A percentile compares a stretch with the other conserved stretches of the same genome.
Evolutionary conservation across 2,329 filamentous ascomycete species (phyloP).

Genomic region (Cercospora sp.): DNA sequence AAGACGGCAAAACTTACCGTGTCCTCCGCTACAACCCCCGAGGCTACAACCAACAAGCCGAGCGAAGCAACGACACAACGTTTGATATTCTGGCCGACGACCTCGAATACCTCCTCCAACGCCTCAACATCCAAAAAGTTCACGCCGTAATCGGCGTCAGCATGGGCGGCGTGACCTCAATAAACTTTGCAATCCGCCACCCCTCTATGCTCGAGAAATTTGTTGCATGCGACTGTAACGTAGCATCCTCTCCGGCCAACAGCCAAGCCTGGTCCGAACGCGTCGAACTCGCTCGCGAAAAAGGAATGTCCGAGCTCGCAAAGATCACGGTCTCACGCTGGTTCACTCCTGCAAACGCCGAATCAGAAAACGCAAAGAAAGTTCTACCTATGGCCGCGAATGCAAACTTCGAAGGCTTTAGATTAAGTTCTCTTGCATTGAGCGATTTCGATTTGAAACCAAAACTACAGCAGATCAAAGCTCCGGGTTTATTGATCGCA

Average conservation of each 20-base stretch:
- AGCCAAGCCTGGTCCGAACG: conserved; percentile 77
- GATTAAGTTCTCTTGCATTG: conserved; percentile 66
- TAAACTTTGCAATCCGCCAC: conserved; percentile 69
- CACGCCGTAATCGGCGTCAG: conserved; percentile 73
- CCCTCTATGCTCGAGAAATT: conserved; percentile 61
- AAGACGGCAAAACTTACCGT: conserved; percentile 61
- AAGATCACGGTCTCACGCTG: conserved; percentile 71
- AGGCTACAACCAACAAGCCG: conserved; percentile 56
- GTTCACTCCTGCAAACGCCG: conserved; percentile 66
- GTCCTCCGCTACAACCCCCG: conserved; percentile 77
- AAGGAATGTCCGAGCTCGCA: conserved; percentile 56
- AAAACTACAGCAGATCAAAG: conserved; percentile 54
- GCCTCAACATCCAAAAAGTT: conserved; percentile 66
- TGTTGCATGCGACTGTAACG: conserved; percentile 77
- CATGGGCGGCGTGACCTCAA: conserved; percentile 75
- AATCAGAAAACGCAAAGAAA: conserved; percentile 54
- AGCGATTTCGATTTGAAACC: conserved; percentile 69
- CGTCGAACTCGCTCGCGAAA: conserved; percentile 57
- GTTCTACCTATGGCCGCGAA: conserved; percentile 68
- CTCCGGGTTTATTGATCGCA: conserved; percentile 68
- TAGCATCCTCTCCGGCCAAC: conserved; percentile 69
- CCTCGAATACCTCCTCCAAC: conserved; percentile 64
- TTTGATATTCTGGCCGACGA: conserved; percentile 69
- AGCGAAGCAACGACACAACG: conserved; percentile 48
- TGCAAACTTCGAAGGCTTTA: conserved; percentile 71